Base-by-base conservation (phyloP, 768 basidiomycete genomes). In the Boletus tylopilopsis region DNA sequence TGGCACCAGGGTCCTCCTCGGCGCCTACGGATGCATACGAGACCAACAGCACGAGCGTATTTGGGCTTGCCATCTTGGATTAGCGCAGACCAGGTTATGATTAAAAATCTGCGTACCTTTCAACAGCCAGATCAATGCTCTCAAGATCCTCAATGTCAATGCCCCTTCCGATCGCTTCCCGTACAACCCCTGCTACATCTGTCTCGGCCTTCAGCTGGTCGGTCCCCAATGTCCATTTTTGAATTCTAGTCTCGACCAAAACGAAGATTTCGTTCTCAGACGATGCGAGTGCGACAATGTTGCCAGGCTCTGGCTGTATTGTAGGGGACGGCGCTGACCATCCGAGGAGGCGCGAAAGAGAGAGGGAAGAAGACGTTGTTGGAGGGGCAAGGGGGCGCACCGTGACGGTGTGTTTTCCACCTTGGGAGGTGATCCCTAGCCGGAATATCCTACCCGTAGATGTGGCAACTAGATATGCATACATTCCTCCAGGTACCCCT, bases 381-480 rank as follows among this genome's bases (percentile, higher is more conserved):
- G 77, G 79, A 35, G 57, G 64, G 11, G 84, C 74, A 64, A 90
- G 90, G n/a, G 68, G 60, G 32, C 78, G 82, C 3, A 73, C 68
- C 1, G 78, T 73, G 15, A 89, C 62, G 37, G 83, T 80, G 41
- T 83, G 75, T 65, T 81, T 85, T 36, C 86, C 87, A 25, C 84
- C 84, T 18, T 81, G 76, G 1, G 87, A 84, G 2, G 84, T 78
- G 8, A 90, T 69, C 6, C 71, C 69, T 23, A 90, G 63, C 13
- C 85, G 80, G 59, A 85, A 86, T 37, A 90, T 69, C 25, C 72
- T 75, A 15, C 89, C 89, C 24, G 67, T 69, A 2, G 85, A 82
- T 1, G 89, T 89, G 12, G 87, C 82, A 4, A 76, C 76, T 36
- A 90, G 71, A 59, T 81, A 90, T 32, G 58, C 38, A 50, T 42